Evolutionary conservation across 805 yeast genomes (phyloP), one percentile per base, ranked within the genome.

Genomic region (Zygosaccharomyces rouxii): DNA sequence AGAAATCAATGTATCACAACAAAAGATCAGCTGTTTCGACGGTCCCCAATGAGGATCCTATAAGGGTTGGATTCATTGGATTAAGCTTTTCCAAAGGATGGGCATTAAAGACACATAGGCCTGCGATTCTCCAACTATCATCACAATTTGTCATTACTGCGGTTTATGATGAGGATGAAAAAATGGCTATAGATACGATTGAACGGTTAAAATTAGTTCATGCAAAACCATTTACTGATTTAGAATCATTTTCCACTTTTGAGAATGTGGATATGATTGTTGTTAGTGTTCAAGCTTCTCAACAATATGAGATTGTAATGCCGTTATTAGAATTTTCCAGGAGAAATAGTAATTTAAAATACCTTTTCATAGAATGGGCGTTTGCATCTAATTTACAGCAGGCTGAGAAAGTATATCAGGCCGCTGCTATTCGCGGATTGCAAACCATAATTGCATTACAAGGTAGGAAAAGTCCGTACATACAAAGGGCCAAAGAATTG

Each of bases 91-190:
- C 42, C 26, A 62, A 58, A 49, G 66, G 66, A 11, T 63, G 68
- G 66, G 66, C 66, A 7, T 48, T 58, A 7, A 63, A 63, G 52
- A 58, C 68, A 1, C 68, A 63, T 38, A 60, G 58, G 46, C 62
- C 63, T 0, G 63, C 66, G 5, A 59, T 63, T 4, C 35, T 55
- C 26, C 67, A 62, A 49, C 44, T 64, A 25, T 56, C 66, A 13
- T 62, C 67, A 4, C 65, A 64, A 48, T 64, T 56, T 48, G 54
- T 56, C 38, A 57, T 62, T 4, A 60, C 62, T 6, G 68, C 68
- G 14, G 33, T 64, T 22, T 58, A 54, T 42, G 55, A 59, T 35
- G 50, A 55, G 2, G 51, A 51, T 29, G n/a, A 55, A 7, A 61
- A 59, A 31, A 46, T 51, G 9, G 56, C 63, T 3, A 7, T 55